phyloP scores from a whole-genome alignment of 202 grass and related monocot genomes.

The Saccharum hybrid region DNA sequence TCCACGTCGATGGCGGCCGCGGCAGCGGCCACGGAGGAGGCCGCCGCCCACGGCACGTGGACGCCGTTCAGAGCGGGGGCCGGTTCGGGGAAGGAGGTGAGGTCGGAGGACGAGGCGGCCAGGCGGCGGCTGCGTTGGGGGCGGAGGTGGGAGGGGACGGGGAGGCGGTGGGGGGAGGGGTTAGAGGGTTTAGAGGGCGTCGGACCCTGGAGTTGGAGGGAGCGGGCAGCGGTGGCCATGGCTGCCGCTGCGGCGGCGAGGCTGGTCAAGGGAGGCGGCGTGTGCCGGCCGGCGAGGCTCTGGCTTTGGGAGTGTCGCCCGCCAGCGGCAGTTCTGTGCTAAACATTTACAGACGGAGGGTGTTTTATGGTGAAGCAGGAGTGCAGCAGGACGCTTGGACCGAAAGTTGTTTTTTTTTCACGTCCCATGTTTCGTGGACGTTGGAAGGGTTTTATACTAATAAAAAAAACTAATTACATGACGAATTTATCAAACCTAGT shows the following conservation, averaged over 20 bases:
- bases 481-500: no score
- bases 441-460: no score
- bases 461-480: no score
- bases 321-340: background rate
- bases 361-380: no score
- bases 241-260: background rate
- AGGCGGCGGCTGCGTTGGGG: conserved; percentile 28
- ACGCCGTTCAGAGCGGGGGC: background rate
- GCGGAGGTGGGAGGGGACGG: conserved; percentile 4
- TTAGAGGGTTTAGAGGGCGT: background rate
- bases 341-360: no score
- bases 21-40: conserved; percentile 29
- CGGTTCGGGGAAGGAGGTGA: conserved; percentile 51
- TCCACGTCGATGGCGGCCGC: conserved; percentile 59
- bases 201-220: conserved; percentile 28
- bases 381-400: background rate
- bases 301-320: conserved; percentile 34
- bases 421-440: no score
- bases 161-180: background rate
- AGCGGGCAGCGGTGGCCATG: conserved; percentile 19
- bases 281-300: background rate
- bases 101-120: conserved; percentile 34
- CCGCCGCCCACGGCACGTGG: no score
- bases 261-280: background rate
- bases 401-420: no score